These are phyloP conservation scores for Aaosphaeria arxii DNA, from an alignment of 2,329 filamentous ascomycete genomes.

Conservation along the genomic window DNA sequence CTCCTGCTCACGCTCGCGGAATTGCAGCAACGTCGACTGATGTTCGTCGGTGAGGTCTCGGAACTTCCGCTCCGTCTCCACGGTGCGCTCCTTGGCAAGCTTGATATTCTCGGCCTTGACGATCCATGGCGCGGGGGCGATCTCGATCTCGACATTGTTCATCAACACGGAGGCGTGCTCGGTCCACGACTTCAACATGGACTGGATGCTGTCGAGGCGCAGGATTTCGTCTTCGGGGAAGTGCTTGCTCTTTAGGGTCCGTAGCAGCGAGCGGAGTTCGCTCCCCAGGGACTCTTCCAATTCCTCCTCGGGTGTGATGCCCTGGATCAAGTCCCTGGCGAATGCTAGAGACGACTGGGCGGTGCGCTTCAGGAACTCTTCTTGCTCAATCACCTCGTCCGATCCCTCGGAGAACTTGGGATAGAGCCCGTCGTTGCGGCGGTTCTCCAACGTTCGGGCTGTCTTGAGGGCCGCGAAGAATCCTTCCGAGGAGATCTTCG, in stretches of 20 bases:
- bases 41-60: slow-evolving; percentile 76
- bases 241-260: slow-evolving; percentile 52
- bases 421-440: slow-evolving; percentile 23
- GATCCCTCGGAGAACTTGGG: slow-evolving; percentile 19
- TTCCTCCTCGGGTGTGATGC: background rate
- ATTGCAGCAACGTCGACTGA: slow-evolving; percentile 63
- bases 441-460: slow-evolving; percentile 16
- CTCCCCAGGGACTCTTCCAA: background rate
- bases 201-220: slow-evolving; percentile 32
- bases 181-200: slow-evolving; percentile 67
- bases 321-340: slow-evolving; percentile 11
- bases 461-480: slow-evolving; percentile 19
- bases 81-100: slow-evolving; percentile 73
- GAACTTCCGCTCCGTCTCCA: slow-evolving; percentile 83
- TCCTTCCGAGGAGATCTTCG: slow-evolving; percentile 11
- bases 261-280: slow-evolving; percentile 3
- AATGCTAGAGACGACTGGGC: slow-evolving; percentile 12
- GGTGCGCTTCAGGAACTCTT: slow-evolving; percentile 13
- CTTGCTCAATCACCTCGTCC: slow-evolving; percentile 17
- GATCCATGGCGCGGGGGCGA: slow-evolving; percentile 74
- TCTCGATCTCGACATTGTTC: slow-evolving; percentile 60
- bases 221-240: slow-evolving; percentile 67
- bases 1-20: slow-evolving; percentile 77
- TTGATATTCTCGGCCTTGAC: slow-evolving; percentile 77
- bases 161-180: slow-evolving; percentile 52